Base-by-base conservation (phyloP, 75 land plant genomes). In the Ceratopteris richardii region DNA sequence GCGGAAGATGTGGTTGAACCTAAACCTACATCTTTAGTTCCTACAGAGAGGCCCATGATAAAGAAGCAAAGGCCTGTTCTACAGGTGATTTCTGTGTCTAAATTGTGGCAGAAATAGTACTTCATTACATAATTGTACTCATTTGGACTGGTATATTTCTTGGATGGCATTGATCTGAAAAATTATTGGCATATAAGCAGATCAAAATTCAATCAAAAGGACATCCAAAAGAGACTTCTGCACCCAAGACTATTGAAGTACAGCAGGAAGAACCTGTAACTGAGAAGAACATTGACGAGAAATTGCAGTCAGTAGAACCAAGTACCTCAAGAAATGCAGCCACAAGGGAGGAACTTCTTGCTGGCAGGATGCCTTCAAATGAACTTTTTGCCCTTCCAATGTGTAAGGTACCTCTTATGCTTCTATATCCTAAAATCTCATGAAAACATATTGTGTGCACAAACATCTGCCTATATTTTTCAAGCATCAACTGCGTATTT, bases 1-100 rank as follows among this genome's bases (percentile, higher is more conserved):
- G 71, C 85, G 43, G 81, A 86, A 77, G 98, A 88, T 60, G 74
- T 80, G 73, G 86, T 82, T 73, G 98, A 92, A 42, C 57, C 87
- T 52, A 89, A 85, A 66, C 71, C 85, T 50, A 70, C 79, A 52
- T 61, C 80, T 9, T 68, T 83, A 51, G 65, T 79, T 44, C 84
- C 88, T 33, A 86, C 83, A 72, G 88, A 84, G 43, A 62, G 77
- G 20, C 77, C 83, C 30, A 29, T 77, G 18, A 83, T 94, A n/a
- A 94, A 85, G 65, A 94, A 86, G 79, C 85, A 83, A 25, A 68
- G 73, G 42, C 85, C 95, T 25, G 80, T 94, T 66, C 41, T 94
- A 29, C 87, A 90, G 97, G 97, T 90, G 6, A 9, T 25, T 52
- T 46, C 14, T 40, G 42, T 40, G 14, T 40, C 14, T 10, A 14